phyloP scores from a whole-genome alignment of 345 rosid genomes.

The Bruguiera gymnorhiza region DNA sequence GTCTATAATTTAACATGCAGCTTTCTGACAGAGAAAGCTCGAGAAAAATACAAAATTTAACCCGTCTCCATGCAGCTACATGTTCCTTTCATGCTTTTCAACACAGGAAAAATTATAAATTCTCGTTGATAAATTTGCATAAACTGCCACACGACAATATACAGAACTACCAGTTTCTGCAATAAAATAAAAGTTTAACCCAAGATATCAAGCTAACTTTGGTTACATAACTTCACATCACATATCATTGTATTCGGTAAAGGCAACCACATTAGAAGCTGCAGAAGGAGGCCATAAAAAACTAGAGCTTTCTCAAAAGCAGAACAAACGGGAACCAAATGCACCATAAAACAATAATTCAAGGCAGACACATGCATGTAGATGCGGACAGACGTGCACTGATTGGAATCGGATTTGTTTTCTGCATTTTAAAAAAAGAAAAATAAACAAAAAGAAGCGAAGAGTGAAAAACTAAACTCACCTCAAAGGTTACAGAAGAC shows the following conservation, averaged over 20 bases:
- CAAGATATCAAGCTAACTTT: neutral
- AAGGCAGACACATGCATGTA: slow-evolving; percentile 15
- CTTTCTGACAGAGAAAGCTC: too few relatives aligned
- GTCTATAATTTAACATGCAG: too few relatives aligned
- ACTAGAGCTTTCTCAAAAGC: neutral
- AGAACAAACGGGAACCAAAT: neutral
- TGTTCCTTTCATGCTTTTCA: too few relatives aligned
- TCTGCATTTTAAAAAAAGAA: neutral
- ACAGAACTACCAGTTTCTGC: too few relatives aligned
- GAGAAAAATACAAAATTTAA: too few relatives aligned
- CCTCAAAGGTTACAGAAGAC: slow-evolving; percentile 66
- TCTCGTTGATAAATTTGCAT: too few relatives aligned
- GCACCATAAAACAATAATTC: neutral
- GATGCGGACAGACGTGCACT: slow-evolving; percentile 2
- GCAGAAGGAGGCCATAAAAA: neutral
- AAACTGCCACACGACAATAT: too few relatives aligned
- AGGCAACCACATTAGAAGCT: neutral
- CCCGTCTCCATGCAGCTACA: too few relatives aligned
- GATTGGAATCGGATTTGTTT: neutral
- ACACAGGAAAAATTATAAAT: too few relatives aligned
- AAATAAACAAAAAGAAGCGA: neutral
- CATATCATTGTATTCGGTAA: neutral
- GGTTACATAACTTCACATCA: neutral
- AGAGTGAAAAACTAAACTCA: slow-evolving; percentile 18
- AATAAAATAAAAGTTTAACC: too few relatives aligned